Evolutionary conservation across 331 rosid species (phyloP).

Genomic region (Pyrus hybrid): DNA sequence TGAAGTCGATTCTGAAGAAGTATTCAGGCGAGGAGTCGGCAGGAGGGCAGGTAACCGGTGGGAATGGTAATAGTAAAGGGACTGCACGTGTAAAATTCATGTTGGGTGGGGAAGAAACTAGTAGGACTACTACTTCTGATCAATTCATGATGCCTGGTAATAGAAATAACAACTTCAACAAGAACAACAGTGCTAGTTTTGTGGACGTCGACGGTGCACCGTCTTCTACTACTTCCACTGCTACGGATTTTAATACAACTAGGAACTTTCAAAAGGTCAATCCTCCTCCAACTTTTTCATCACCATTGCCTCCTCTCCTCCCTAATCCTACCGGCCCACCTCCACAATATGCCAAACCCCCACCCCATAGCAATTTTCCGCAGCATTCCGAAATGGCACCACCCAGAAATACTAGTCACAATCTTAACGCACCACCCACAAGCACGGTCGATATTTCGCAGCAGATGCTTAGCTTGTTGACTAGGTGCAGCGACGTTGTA

Average conservation of each 20-base stretch:
- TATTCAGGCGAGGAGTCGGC: conserved; percentile 52
- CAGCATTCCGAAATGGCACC: conserved; percentile 56
- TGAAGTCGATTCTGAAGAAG: conserved; percentile 83
- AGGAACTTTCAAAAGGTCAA: conserved; percentile 74
- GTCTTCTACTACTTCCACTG: conserved; percentile 49
- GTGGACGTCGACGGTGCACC: conserved; percentile 67
- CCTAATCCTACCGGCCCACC: conserved; percentile 13
- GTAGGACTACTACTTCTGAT: conserved; percentile 44
- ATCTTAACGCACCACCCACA: background rate
- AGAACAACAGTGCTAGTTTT: conserved; percentile 71
- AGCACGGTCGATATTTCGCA: conserved; percentile 69
- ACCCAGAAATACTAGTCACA: conserved; percentile 45
- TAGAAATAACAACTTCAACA: conserved; percentile 68
- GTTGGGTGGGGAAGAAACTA: conserved; percentile 91
- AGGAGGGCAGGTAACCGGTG: conserved; percentile 48
- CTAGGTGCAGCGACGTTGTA: conserved; percentile 84
- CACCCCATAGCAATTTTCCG: conserved; percentile 40
- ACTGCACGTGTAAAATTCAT: conserved; percentile 94
- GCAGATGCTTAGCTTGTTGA: conserved; percentile 80
- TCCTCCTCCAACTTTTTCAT: conserved; percentile 50
- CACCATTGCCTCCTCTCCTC: conserved; percentile 30
- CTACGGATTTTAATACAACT: conserved; percentile 55
- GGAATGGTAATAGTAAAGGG: conserved; percentile 61
- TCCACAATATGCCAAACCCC: conserved; percentile 54
- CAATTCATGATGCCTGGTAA: conserved; percentile 51